Percentiles rank a stretch among this genome's conserved stretches.
Evolutionary conservation across 108 stramenopile genomes (phyloP).

Genomic region (Chaetoceros tenuissimus): DNA sequence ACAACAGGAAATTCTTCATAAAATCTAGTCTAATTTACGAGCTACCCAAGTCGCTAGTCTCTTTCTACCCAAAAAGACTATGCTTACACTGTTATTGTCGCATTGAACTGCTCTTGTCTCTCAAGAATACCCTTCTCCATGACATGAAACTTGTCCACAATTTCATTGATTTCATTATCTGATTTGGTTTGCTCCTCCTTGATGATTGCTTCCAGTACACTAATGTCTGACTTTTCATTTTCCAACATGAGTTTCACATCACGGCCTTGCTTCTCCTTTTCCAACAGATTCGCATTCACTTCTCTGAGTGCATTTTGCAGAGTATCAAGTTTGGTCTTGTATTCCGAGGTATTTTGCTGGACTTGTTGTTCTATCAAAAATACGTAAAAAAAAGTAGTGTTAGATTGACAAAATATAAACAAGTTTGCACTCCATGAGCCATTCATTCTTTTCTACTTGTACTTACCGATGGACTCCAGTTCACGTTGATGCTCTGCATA

Average conservation of each 20-base stretch:
- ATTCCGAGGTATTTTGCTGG: not conserved
- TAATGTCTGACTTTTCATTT: conserved; percentile 57
- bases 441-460: conserved; percentile 11
- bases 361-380: not conserved
- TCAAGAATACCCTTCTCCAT: not conserved
- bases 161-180: conserved; percentile 24
- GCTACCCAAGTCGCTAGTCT: no score
- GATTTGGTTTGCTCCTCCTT: conserved; percentile 36
- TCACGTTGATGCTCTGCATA: conserved; percentile 7
- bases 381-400: not conserved
- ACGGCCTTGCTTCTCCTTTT: conserved; percentile 66
- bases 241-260: conserved; percentile 71
- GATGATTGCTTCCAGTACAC: conserved; percentile 39
- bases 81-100: no score
- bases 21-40: no score
- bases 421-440: not conserved
- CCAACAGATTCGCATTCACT: conserved; percentile 38
- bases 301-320: conserved; percentile 41
- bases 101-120: not conserved
- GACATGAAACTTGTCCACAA: conserved; percentile 1
- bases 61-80: no score
- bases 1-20: no score
- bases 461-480: conserved; percentile 20
- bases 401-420: not conserved
- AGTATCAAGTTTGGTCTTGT: conserved; percentile 36